Evolutionary conservation across 177 flowering plant genomes (phyloP), one percentile per base, ranked within the genome.

Genomic region (Vitis hybrid): DNA sequence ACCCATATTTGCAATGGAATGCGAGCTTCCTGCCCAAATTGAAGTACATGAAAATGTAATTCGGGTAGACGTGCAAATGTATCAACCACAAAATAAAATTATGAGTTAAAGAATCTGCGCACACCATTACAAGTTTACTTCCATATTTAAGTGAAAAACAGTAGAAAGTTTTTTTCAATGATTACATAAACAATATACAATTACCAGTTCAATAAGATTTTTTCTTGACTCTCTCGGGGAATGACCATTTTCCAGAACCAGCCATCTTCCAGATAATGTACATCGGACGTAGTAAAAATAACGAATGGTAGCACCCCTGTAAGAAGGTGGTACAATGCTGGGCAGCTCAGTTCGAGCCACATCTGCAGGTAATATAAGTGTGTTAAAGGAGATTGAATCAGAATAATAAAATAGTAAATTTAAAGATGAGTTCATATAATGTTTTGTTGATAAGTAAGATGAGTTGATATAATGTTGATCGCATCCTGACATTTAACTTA

Each of bases 1-100:
- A 86, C 88, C 98, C 99, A 91, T 79, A 95, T 77, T 76, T 93
- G 98, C 72, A 95, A 70, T 16, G 97, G 94, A 69, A 79, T 48
- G 61, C 97, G 93, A 73, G 85, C 86, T 79, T 93, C 99, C 99
- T 95, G 85, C 64, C 30, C 13, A 9, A 0, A 56, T 50, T 14
- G 56, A 63, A 63, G 32, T 24, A 48, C 15, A 71, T 60, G 15
- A 67, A 58, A 18, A 48, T 60, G 3, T 6, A 60, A 50, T 57
- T 12, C 11, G 4, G 3, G 40, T 27, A 11, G 52, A 15, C 0
- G 46, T 40, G 46, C 58, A 64, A 75, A 65, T 21, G 11, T 50
- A 8, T 15, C 12, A 21, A 40, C 5, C 16, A 1, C 13, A 46
- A 27, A 57, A 56, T 14, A 13, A 7, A 62, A 27, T 57, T 12